Evolutionary conservation across 257 asterid species (phyloP), one percentile per base, ranked within the genome.

Genomic region (Euphrasia confusa): DNA sequence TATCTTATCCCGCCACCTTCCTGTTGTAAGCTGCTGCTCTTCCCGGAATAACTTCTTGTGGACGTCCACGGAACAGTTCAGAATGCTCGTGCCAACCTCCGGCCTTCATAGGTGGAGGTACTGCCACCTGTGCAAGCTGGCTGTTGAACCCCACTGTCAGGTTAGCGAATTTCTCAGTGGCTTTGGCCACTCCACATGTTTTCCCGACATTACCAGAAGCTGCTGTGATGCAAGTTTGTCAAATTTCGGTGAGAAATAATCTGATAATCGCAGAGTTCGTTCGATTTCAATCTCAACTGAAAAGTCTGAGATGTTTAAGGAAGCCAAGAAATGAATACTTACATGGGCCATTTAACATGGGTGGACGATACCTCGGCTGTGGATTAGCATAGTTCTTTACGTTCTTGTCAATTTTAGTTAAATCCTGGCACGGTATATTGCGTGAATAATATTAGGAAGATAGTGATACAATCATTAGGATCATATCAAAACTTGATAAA

Each of bases 61-160:
- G 68, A 44, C 80, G 81, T 55, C 85, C 88, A 8, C 67, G 76
- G 35, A 80, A 74, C 60, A 73, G 30, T 32, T 76, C 83, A 59
- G 92, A 73, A 58, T 70, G 86, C 17, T 82, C 81, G 32, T 89
- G 91, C 94, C 94, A 89, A 47, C 99, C 97, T 64, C 99, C 99
- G 54, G 96, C 97, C 77, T 85, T 87, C 99, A 93, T 80, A 6
- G 94, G 88, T 60, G 81, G 78, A 35, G 77, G 90, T 54, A 74
- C 83, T 61, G 67, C 66, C 32, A 68, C 83, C 71, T 74, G 86
- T 60, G 73, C 78, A 39, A 72, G 68, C 10, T 78, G 72, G 61
- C 82, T 79, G 50, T 79, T 74, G 32, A 80, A 67, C 26, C 85
- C 78, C 52, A 87, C 67, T n/a, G 70, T 67, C 89, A 82, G 60